These are phyloP conservation scores for Fusarium sp. DNA, from an alignment of 2,329 filamentous ascomycete genomes.

Conservation along the genomic window DNA sequence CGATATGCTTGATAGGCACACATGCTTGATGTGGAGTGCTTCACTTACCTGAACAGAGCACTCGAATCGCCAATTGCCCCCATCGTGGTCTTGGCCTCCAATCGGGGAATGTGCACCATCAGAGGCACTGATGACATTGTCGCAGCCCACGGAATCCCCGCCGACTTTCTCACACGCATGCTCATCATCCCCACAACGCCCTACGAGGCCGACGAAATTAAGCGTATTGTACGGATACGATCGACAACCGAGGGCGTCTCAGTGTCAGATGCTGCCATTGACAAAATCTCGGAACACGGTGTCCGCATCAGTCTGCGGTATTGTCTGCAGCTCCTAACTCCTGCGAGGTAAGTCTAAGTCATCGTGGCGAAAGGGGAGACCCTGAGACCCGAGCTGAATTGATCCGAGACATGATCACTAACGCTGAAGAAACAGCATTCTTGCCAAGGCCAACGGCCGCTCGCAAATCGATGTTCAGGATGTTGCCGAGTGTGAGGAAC, in stretches of 20 bases:
- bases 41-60: constrained; percentile 98
- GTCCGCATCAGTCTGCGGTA: constrained; percentile 92
- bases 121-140: constrained; percentile 84
- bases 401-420: constrained; percentile 49
- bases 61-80: constrained; percentile 94
- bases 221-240: constrained; percentile 87
- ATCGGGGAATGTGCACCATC: constrained; percentile 93
- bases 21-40: constrained; percentile 99
- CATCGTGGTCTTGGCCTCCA: constrained; percentile 97
- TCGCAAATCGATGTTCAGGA: constrained; percentile 81
- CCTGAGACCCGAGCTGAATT: constrained; percentile 8
- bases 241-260: constrained; percentile 83
- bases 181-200: constrained; percentile 96
- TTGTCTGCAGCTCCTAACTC: constrained; percentile 89
- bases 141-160: constrained; percentile 91
- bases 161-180: constrained; percentile 91
- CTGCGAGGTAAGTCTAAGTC: constrained; percentile 72
- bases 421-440: constrained; percentile 69
- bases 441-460: constrained; percentile 85
- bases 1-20: constrained; percentile 73
- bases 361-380: constrained; percentile 33
- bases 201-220: constrained; percentile 90
- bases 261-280: constrained; percentile 83
- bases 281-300: constrained; percentile 87
- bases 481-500: constrained; percentile 82